Evolutionary conservation across 163 green algal species (phyloP), one percentile per base, ranked within the genome.

Genomic region (Prototheca cutis): DNA sequence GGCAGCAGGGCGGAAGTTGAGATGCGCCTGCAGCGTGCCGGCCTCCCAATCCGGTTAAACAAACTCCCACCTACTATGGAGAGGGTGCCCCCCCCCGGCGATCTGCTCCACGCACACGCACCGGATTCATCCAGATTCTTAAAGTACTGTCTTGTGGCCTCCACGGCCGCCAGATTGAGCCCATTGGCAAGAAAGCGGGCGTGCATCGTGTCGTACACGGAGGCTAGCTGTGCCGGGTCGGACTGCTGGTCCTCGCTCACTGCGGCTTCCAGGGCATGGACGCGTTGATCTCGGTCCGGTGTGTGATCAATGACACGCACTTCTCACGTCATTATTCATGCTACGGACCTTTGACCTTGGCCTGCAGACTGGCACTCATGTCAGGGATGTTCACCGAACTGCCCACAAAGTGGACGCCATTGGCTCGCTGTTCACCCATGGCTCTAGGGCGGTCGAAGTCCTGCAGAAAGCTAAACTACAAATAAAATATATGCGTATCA

Each of bases 151-250:
- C 47, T 42, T 53, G 67, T 71, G 7, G 62, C 63, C 5, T 25
- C 31, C n/a, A 76, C 58, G 1, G 68, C 68, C 4, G 48, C 61
- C 13, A 71, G 40, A 55, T 67, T 68, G 15, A 76, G 42, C 2
- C 68, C 68, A 10, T 68, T 24, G 33, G 42, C 17, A 4, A 21
- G 18, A 49, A 76, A 76, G 19, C 55, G 61, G 18, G 21, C 28
- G 6, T 62, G 63, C 68, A 76, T 76, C 32, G 58, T 34, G n/a
- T 76, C 68, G 53, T 69, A 69, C 4, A 55, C 21, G 21, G 48
- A 36, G 21, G 63, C 63, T 42, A 76, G 53, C 32, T 48, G 58
- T 17, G 18, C 4, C 25, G 69, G 69, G 40, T 76, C 55, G n/a
- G 40, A 28, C 52, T 76, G 69, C 45, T 67, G 42, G 27, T 62